Conservation (phyloP, 2,329 filamentous ascomycete species). For the Aureobasidium sp. region DNA sequence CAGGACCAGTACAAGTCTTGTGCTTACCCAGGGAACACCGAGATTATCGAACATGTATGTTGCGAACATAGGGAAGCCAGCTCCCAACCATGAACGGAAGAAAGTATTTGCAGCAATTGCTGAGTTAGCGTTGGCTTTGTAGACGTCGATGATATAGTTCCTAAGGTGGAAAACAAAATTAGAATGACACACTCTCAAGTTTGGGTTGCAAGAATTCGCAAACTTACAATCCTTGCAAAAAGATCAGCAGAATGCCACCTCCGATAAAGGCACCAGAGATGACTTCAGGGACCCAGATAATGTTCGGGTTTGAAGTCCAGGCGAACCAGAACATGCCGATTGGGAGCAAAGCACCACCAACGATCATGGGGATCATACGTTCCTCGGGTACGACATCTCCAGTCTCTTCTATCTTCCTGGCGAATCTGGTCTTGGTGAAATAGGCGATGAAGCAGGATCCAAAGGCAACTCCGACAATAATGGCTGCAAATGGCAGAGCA, state of each 20-base stretch:
- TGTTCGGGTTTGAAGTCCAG: constrained; percentile 34
- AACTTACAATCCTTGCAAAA: constrained; percentile 30
- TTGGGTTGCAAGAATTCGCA: too few relatives aligned
- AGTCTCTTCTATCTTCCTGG: constrained; percentile 26
- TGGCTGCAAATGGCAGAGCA: constrained; percentile 24
- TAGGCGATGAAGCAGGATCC: constrained; percentile 21
- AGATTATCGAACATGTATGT: constrained; percentile 24
- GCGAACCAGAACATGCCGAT: constrained; percentile 43
- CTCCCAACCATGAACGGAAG: constrained; percentile 29
- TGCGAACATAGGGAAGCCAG: constrained; percentile 31
- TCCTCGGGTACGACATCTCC: constrained; percentile 36
- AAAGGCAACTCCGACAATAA: constrained; percentile 27
- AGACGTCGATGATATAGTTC: constrained; percentile 16
- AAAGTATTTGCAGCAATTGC: constrained; percentile 33
- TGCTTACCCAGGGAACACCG: constrained; percentile 11
- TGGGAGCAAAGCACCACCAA: constrained; percentile 36
- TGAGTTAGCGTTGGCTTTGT: constrained; percentile 32
- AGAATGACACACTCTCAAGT: too few relatives aligned
- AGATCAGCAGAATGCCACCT: constrained; percentile 36
- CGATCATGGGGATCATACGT: constrained; percentile 39
- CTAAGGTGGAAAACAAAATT: too few relatives aligned
- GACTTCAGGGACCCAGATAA: constrained; percentile 40
- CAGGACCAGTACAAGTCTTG: too few relatives aligned
- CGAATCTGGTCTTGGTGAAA: constrained; percentile 23
- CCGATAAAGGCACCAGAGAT: constrained; percentile 38